phyloP scores from a whole-genome alignment of 108 stramenopile species.

The Cyclotella sp. region DNA sequence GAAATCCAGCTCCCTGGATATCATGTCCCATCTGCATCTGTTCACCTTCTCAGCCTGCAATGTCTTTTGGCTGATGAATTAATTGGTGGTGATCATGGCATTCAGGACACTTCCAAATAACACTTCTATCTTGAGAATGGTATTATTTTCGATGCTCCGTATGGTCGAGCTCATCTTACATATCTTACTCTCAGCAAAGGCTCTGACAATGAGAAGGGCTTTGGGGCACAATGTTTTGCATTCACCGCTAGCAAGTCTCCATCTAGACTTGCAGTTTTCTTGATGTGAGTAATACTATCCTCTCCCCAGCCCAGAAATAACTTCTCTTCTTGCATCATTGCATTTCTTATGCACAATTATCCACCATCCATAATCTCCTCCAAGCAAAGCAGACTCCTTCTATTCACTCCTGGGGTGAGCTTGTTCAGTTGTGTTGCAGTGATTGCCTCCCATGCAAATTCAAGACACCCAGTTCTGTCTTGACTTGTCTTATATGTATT shows the following conservation, averaged over 20 bases:
- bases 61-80: not conserved
- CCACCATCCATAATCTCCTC: not conserved
- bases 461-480: too few species aligned
- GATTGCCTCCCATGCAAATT: too few species aligned
- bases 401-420: not conserved
- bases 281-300: not conserved
- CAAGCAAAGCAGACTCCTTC: not conserved
- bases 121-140: too few species aligned
- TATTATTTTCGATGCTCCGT: too few species aligned
- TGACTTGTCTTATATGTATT: too few species aligned
- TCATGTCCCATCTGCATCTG: slow-evolving; percentile 1
- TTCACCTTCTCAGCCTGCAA: slow-evolving; percentile 16
- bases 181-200: too few species aligned
- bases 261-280: not conserved
- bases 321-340: not conserved
- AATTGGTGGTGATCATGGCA: not conserved
- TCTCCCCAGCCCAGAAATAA: not conserved
- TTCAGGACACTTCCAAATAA: not conserved
- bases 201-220: too few species aligned
- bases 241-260: not conserved
- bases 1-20: not conserved
- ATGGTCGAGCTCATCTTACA: too few species aligned
- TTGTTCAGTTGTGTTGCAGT: not conserved
- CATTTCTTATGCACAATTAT: not conserved
- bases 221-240: not conserved